Evolutionary conservation across 1,284 basidiomycete species (phyloP).

Genomic region (Dichomitus squalens): DNA sequence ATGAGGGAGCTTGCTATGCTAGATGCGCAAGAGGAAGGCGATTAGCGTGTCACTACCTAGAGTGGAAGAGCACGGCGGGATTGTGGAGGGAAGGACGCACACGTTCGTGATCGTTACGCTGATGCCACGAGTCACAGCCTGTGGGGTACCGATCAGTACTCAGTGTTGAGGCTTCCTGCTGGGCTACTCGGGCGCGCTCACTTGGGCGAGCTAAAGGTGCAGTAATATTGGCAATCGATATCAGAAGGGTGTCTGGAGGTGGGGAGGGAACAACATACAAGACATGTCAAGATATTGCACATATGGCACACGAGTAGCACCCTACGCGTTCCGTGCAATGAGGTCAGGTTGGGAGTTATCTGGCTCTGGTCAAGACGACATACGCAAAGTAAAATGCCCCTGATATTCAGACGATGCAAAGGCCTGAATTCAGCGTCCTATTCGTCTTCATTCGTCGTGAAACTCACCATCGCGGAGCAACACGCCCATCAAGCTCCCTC

Average conservation of each 20-base stretch:
- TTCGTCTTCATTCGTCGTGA: not conserved
- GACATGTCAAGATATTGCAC: not conserved
- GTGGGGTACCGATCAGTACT: not conserved
- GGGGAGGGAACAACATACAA: not conserved
- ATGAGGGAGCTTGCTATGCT: not conserved
- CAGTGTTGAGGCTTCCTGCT: not conserved
- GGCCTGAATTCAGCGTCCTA: not conserved
- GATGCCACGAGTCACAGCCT: not conserved
- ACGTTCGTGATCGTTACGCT: slow-evolving; percentile 2
- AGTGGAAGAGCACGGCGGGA: too few species aligned
- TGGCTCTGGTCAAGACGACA: not conserved
- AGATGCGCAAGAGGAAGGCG: not conserved
- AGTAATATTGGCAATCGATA: too few species aligned
- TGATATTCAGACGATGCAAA: not conserved
- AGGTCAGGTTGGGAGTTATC: not conserved
- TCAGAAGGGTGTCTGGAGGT: not conserved
- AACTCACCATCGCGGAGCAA: slow-evolving; percentile 1
- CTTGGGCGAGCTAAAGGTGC: not conserved
- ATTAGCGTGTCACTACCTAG: too few species aligned
- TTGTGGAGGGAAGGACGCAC: not conserved
- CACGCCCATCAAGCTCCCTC: not conserved
- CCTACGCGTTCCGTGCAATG: not conserved
- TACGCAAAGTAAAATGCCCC: slow-evolving; percentile 2
- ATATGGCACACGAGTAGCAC: not conserved
- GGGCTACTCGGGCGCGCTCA: not conserved